A percentile compares a stretch with the other conserved stretches of the same genome.
phyloP scores from a whole-genome alignment of 78 protist genomes.

The Goniomonas avonlea region DNA sequence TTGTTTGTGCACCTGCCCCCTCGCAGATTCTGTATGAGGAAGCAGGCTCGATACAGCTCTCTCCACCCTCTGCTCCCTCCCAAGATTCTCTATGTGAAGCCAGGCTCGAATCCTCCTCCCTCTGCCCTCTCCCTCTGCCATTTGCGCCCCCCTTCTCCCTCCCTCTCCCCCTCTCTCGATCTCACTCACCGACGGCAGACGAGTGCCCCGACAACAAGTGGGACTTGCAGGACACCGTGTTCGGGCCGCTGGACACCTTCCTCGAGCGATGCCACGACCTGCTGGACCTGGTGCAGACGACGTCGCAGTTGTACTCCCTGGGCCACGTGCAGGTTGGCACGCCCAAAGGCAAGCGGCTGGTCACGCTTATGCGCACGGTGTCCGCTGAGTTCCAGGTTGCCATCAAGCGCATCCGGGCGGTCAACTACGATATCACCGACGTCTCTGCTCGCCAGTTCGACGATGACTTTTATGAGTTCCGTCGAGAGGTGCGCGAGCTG shows the following conservation, averaged over 20 bases:
- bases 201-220: no score
- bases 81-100: no score
- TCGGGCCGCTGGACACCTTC: neutral
- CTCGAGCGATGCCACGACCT: constrained; percentile 26
- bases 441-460: constrained; percentile 5
- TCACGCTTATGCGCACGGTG: neutral
- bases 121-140: no score
- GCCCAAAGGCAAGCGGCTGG: neutral
- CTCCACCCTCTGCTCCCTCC: no score
- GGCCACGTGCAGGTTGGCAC: neutral
- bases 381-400: constrained; percentile 17
- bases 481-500: constrained; percentile 5
- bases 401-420: neutral
- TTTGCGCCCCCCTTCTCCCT: no score
- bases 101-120: no score
- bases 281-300: constrained; percentile 10
- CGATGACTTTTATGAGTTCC: constrained; percentile 17
- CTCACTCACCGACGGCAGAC: no score
- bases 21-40: no score
- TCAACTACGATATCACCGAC: constrained; percentile 19
- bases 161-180: no score
- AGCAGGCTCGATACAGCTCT: no score
- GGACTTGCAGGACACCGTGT: no score
- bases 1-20: no score
- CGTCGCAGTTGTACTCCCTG: neutral